Base-by-base conservation (phyloP, 306 rosid species). In the Heteromeles arbutifolia region DNA sequence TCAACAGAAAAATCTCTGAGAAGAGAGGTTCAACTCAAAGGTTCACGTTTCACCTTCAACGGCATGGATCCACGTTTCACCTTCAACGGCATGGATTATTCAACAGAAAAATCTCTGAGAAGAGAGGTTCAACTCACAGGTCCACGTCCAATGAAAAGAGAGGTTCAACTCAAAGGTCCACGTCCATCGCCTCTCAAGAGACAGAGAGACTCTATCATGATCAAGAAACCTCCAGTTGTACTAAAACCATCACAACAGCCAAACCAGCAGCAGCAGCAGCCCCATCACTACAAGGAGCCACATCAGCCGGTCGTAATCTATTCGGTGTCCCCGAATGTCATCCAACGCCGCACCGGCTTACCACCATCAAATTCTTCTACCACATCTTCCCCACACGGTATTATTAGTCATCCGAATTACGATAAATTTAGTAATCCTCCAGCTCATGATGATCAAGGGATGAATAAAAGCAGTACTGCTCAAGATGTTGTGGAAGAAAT, bases 151-250 rank as follows among this genome's bases (percentile, higher is more conserved):
- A 28, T 26, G 31, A 85, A 81, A 81, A 87, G 83, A 80, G 93
- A 90, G 83, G 86, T 92, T 14, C 96, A 85, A 77, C 87, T 92
- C 13, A 93, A 84, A 77, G 97, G 97, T 2, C 92, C 92, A 7
- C 90, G 97, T 17, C 97, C 97, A 9, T 13, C 92, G 0, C 97
- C 96, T 32, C 83, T 90, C 3, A 88, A 63, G 82, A 65, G 88
- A 68, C 78, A 83, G 78, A 90, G 86, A 65, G 97, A 90, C 18
- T 90, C 18, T 90, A 89, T 85, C 78, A 87, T 87, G 80, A 92
- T 90, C 85, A 87, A 79, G 64, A 92, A 90, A 37, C 93, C 96
- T 11, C 93, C 93, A 0, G 25, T 87, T 58, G 88, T 87, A 2
- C 93, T 88, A 29, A 85, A 44, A 6, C 80, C 77, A 1, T 64